Conservation (phyloP, 140 eudicot genomes). For the Cichorium intybus region DNA sequence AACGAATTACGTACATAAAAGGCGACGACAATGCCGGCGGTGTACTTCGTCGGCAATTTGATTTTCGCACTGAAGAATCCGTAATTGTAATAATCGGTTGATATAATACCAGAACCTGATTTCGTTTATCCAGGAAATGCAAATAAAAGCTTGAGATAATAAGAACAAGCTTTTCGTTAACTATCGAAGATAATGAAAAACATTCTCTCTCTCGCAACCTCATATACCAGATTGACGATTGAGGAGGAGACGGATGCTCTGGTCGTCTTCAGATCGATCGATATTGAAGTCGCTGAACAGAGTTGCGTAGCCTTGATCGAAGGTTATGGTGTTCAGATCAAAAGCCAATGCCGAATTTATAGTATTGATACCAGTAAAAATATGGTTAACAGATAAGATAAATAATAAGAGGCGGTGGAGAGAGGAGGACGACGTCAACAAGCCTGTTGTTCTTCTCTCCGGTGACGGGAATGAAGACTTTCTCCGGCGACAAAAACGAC, state of each 20-base stretch:
- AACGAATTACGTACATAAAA: constrained; percentile 56
- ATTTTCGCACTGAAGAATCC: constrained; percentile 88
- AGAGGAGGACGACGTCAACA: constrained; percentile 12
- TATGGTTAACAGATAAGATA: constrained; percentile 19
- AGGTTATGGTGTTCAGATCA: constrained; percentile 66
- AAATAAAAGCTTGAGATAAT: background rate
- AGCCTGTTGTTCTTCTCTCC: constrained; percentile 3
- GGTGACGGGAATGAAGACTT: constrained; percentile 16
- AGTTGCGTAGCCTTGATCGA: constrained; percentile 65
- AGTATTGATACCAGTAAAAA: constrained; percentile 4
- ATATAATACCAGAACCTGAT: constrained; percentile 84
- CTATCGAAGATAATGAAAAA: background rate
- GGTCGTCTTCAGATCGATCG: constrained; percentile 55
- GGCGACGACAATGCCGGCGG: constrained; percentile 86
- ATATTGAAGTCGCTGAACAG: constrained; percentile 92
- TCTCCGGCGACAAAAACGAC: constrained; percentile 16
- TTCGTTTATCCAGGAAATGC: background rate
- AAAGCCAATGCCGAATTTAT: constrained; percentile 34
- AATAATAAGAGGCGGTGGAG: constrained; percentile 18
- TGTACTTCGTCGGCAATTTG: constrained; percentile 66
- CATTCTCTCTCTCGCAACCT: background rate
- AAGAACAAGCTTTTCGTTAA: background rate
- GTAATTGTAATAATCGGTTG: constrained; percentile 84
- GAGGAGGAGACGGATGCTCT: constrained; percentile 70
- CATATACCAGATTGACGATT: constrained; percentile 77